phyloP scores from a whole-genome alignment of 2,329 filamentous ascomycete species.

The Botrytis tulipae region DNA sequence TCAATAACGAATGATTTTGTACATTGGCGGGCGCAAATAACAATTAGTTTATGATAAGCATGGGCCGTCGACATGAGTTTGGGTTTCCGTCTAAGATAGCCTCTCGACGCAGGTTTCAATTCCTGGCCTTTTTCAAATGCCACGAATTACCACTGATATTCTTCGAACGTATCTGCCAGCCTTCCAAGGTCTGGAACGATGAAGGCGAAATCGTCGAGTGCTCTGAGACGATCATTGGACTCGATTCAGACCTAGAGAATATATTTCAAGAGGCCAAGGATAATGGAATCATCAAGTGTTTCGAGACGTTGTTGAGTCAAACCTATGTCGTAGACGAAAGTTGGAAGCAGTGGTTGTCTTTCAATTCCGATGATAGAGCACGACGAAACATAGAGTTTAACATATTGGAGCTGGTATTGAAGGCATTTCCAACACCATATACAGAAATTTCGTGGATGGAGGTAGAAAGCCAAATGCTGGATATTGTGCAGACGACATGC shows the following conservation, averaged over 20 bases:
- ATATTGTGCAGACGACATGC: neutral
- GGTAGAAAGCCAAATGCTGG: neutral
- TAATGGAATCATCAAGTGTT: neutral
- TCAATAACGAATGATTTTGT: neutral
- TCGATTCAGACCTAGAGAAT: neutral
- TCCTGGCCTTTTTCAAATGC: neutral
- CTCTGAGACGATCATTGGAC: neutral
- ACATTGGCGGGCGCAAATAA: neutral
- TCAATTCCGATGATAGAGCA: neutral
- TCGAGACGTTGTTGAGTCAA: neutral
- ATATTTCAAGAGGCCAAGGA: neutral
- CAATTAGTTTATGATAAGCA: neutral
- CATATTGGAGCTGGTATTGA: neutral
- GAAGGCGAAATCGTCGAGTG: neutral
- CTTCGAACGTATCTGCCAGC: neutral
- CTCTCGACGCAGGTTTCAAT: neutral
- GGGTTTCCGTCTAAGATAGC: neutral
- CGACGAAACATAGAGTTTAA: neutral
- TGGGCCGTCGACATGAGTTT: neutral
- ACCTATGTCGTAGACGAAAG: neutral
- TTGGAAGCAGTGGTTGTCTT: neutral
- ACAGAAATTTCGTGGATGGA: conserved; percentile 3
- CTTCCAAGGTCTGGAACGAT: neutral
- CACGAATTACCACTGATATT: neutral
- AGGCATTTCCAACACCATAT: neutral